A percentile compares a stretch with the other conserved stretches of the same genome.
These are phyloP conservation scores for Verticillium isaacii DNA, from an alignment of 2,329 filamentous ascomycete genomes.

Conservation along the genomic window DNA sequence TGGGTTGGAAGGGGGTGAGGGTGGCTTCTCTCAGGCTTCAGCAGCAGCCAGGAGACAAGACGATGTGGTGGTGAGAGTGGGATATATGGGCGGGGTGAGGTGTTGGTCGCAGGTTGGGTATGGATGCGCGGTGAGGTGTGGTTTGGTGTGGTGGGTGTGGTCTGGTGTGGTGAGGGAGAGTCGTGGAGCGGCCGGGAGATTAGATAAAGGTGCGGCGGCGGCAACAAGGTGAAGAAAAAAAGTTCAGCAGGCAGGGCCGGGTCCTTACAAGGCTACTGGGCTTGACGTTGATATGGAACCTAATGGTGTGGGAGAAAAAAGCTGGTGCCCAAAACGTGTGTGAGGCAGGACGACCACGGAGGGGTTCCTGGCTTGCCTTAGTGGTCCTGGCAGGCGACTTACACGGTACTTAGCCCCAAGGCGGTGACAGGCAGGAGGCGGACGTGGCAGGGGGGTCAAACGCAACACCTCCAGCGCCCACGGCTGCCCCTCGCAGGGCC, in stretches of 20 bases:
- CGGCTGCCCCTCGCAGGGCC: neutral
- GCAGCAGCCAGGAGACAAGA: neutral
- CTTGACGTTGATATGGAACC: neutral
- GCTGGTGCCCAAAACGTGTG: neutral
- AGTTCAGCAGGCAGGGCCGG: neutral
- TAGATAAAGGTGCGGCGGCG: neutral
- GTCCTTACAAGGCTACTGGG: neutral
- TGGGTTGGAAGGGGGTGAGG: conserved; percentile 6
- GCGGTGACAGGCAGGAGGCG: neutral
- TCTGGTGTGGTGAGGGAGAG: conserved; percentile 2
- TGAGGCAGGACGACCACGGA: neutral
- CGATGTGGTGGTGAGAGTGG: neutral
- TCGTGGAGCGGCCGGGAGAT: neutral
- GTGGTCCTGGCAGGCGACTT: neutral
- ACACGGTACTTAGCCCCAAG: neutral
- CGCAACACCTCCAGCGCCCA: neutral
- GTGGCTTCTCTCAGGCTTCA: neutral
- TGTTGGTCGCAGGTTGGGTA: conserved; percentile 1
- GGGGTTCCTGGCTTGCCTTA: neutral
- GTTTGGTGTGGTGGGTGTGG: neutral
- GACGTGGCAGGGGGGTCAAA: neutral
- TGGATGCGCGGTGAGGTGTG: neutral
- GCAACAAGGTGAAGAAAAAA: neutral
- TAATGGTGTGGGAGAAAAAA: neutral
- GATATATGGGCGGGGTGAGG: neutral